Base-by-base conservation (phyloP, 1,139 yeast genomes). In the Hyphopichia pseudoburtonii region DNA sequence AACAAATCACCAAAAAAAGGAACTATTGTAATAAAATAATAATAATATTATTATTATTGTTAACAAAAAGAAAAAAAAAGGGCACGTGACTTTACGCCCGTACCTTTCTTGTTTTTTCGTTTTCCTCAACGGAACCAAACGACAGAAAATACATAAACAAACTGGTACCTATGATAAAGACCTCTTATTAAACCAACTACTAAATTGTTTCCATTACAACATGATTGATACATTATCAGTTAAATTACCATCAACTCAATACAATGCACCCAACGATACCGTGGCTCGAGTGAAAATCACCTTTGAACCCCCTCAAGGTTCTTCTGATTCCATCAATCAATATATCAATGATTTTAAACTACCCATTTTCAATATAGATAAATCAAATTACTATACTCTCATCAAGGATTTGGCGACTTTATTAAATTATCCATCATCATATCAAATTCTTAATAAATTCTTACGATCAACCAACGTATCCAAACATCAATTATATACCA, bases 361-460 rank as follows among this genome's bases (percentile, higher is more conserved):
- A 6, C 30, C 36, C 7, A 24, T 29, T 12, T 34, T 34, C 12
- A 5, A 18, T 18, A 5, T 2, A 16, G 37, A 36, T 12, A 34
- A 35, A 4, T 36, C 33, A n/a, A 34, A 35, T 5, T 38, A 54
- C 22, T 54, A 50, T 33, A 66, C 65, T 2, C 51, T 70, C 30
- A 35, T 65, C 3, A 59, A 60, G 36, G 62, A 67, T 40, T 49
- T 71, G 39, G 62, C 70, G 4, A 29, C 27, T n/a, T 39, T 59
- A 3, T 70, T 73, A 69, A 64, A 63, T 39, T 70, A 52, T 40
- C 74, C 76, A 2, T 70, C 76, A 2, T 64, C 75, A 4, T 70
- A 70, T 42, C 77, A 71, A 43, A 45, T 71, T 15, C 57, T 70
- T 12, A 44, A 48, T 12, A 52, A 51, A 39, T 30, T 70, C 3